Evolutionary conservation across 2,329 filamentous ascomycete genomes (phyloP).

Genomic region (Epichloe uncinata): DNA sequence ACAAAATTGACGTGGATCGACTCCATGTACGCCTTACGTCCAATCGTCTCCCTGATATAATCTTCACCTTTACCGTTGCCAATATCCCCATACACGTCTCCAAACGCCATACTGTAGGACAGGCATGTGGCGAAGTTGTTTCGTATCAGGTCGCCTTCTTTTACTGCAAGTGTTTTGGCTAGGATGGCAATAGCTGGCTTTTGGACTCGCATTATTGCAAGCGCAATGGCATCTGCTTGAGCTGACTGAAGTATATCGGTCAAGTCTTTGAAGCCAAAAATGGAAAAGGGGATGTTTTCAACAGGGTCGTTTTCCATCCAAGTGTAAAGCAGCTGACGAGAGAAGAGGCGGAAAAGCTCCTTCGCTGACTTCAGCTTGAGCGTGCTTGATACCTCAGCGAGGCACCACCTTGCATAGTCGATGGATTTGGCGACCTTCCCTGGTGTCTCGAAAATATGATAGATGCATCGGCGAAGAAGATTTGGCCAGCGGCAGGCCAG

Average conservation of each 20-base stretch:
- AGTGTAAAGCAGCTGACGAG: conserved; percentile 78
- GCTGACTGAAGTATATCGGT: conserved; percentile 55
- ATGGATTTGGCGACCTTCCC: conserved; percentile 53
- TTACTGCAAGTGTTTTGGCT: conserved; percentile 39
- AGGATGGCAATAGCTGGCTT: conserved; percentile 49
- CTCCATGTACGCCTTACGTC: conserved; percentile 48
- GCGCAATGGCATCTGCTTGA: conserved; percentile 63
- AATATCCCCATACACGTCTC: conserved; percentile 15
- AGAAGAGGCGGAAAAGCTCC: conserved; percentile 70
- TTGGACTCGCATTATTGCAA: conserved; percentile 71
- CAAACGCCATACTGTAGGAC: conserved; percentile 69
- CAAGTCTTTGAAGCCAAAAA: conserved; percentile 67
- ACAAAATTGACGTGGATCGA: conserved; percentile 59
- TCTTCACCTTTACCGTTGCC: conserved; percentile 46
- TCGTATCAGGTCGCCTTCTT: conserved; percentile 45
- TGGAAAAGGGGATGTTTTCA: conserved; percentile 64
- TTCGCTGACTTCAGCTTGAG: conserved; percentile 53
- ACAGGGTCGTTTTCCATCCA: conserved; percentile 63
- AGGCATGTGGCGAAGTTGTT: conserved; percentile 63
- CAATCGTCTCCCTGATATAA: conserved; percentile 55
- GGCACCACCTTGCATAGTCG: conserved; percentile 59
- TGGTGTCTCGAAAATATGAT: conserved; percentile 87
- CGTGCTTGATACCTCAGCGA: conserved; percentile 49
- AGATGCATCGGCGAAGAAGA: conserved; percentile 72
- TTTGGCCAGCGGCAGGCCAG: conserved; percentile 78